These are phyloP conservation scores for Hippophae rhamnoides DNA, from an alignment of 306 rosid species.

Conservation along the genomic window DNA sequence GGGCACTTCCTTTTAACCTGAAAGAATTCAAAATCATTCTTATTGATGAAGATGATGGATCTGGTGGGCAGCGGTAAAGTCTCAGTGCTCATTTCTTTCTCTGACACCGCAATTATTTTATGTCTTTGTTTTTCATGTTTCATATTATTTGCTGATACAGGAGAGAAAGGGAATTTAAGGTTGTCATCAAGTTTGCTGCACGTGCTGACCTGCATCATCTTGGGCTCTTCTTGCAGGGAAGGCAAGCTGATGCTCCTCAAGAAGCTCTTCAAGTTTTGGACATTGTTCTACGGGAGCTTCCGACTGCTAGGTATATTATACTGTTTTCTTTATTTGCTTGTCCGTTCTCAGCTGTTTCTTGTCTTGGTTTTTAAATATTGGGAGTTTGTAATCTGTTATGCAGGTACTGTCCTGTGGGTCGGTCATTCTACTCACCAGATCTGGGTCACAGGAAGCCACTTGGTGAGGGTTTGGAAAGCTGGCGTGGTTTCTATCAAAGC, in stretches of 20 bases:
- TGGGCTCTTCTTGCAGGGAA: conserved; percentile 85
- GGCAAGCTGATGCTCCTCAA: conserved; percentile 93
- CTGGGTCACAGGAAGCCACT: conserved; percentile 76
- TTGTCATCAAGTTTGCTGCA: conserved; percentile 84
- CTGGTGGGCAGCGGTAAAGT: conserved; percentile 60
- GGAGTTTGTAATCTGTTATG: conserved; percentile 5
- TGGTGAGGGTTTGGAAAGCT: conserved; percentile 96
- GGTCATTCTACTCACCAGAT: conserved; percentile 84
- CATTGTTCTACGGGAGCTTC: conserved; percentile 85
- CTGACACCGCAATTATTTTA: background rate
- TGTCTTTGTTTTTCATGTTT: background rate
- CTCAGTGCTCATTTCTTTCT: background rate
- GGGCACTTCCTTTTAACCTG: conserved; percentile 66
- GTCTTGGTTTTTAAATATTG: background rate
- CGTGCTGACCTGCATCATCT: conserved; percentile 91
- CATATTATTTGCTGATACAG: conserved; percentile 31
- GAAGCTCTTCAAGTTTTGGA: conserved; percentile 97
- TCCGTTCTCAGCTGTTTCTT: background rate
- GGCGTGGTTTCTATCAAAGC: conserved; percentile 98
- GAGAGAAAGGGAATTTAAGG: conserved; percentile 73
- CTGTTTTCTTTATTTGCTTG: background rate
- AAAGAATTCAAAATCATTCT: conserved; percentile 73
- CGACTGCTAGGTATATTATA: conserved; percentile 58
- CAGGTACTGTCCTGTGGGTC: conserved; percentile 88
- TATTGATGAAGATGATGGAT: conserved; percentile 77